These are phyloP conservation scores for Boletus vermiculosoides DNA, from an alignment of 768 basidiomycete species.

Conservation along the genomic window DNA sequence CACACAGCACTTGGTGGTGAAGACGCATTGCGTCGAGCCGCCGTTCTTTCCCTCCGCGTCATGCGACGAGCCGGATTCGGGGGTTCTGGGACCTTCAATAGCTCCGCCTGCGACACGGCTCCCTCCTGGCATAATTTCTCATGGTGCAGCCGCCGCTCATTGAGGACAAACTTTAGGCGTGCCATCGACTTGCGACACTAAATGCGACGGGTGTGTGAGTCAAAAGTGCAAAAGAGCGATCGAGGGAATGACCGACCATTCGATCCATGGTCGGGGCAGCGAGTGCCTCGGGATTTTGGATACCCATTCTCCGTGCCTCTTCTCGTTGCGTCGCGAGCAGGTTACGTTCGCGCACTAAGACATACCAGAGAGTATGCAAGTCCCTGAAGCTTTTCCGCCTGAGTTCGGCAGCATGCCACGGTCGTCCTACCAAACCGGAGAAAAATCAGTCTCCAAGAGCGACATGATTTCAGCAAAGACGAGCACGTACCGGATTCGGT, in stretches of 20 bases:
- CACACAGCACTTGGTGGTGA: conserved; percentile 4
- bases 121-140: conserved; percentile 38
- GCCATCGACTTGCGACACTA: conserved; percentile 95
- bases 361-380: conserved; percentile 93
- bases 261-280: conserved; percentile 37
- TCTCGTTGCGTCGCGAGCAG: conserved; percentile 84
- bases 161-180: conserved; percentile 89
- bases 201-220: conserved; percentile 5
- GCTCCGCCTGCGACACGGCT: conserved; percentile 16
- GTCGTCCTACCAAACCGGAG: conserved; percentile 59
- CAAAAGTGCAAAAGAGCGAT: not conserved
- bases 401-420: conserved; percentile 85
- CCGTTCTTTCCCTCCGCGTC: conserved; percentile 22
- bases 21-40: conserved; percentile 14
- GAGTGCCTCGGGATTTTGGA: conserved; percentile 31
- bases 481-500: conserved; percentile 38
- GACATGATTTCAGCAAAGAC: not conserved
- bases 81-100: conserved; percentile 15
- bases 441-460: conserved; percentile 1
- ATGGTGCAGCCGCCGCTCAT: conserved; percentile 85
- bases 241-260: conserved; percentile 38
- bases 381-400: conserved; percentile 90
- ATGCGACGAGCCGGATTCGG: conserved; percentile 13
- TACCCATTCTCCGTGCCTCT: conserved; percentile 65
- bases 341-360: conserved; percentile 85